Percentiles rank a stretch among this genome's conserved stretches.
These are phyloP conservation scores for Myxozyma udenii DNA, from an alignment of 805 yeast genomes.

Conservation along the genomic window DNA sequence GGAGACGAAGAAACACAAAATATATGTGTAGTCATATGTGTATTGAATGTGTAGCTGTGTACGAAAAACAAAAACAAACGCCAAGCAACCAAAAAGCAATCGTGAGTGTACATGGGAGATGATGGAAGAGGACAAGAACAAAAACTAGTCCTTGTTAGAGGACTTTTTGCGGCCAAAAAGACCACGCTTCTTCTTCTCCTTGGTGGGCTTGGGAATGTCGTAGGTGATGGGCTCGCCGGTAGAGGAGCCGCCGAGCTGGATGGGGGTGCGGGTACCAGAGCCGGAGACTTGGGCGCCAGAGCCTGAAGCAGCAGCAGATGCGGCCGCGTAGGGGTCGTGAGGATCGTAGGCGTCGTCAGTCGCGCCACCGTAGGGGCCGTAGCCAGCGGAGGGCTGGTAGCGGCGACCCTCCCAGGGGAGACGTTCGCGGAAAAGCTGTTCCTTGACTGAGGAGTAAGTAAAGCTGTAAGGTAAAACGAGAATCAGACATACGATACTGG, in stretches of 20 bases:
- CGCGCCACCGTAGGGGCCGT: constrained; percentile 42
- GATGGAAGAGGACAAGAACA: constrained; percentile 1
- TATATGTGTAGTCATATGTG: too few species aligned
- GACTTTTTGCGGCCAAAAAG: constrained; percentile 70
- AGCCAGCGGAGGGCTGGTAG: constrained; percentile 32
- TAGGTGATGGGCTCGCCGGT: constrained; percentile 26
- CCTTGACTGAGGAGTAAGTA: constrained; percentile 5
- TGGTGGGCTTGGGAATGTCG: constrained; percentile 32
- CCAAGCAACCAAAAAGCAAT: too few species aligned
- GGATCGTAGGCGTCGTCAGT: constrained; percentile 33
- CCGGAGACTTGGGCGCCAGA: background rate
- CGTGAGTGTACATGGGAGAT: too few species aligned
- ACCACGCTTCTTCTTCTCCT: constrained; percentile 74
- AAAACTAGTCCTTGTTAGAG: too few species aligned
- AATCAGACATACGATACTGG: constrained; percentile 30
- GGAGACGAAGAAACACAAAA: too few species aligned
- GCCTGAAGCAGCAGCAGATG: constrained; percentile 1
- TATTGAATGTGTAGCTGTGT: too few species aligned
- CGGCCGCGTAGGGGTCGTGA: constrained; percentile 39
- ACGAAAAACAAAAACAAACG: too few species aligned
- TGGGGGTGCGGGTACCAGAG: constrained; percentile 28
- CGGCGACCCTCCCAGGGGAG: constrained; percentile 34
- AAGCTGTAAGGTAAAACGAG: background rate
- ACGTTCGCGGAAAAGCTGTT: constrained; percentile 43
- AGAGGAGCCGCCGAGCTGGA: constrained; percentile 30